These are phyloP conservation scores for Flaveria trinervia DNA, from an alignment of 129 eudicot genomes.

Conservation along the genomic window DNA sequence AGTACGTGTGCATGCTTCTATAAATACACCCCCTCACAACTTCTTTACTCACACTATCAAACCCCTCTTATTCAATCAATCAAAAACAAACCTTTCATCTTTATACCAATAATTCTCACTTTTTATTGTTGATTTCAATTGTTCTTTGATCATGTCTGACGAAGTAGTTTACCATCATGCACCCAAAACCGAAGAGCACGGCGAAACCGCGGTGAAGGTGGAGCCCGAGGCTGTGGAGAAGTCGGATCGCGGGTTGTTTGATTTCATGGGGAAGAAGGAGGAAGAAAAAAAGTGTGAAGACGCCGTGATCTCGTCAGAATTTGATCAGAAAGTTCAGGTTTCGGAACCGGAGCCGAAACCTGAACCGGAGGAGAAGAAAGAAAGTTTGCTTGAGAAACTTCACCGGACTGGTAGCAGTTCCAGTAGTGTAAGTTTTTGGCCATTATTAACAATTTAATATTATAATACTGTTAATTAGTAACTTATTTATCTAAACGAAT, in stretches of 20 bases:
- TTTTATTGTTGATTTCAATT: neutral
- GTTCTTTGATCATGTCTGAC: slow-evolving; percentile 50
- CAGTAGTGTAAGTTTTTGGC: slow-evolving; percentile 66
- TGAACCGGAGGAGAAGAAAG: slow-evolving; percentile 36
- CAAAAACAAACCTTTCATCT: neutral
- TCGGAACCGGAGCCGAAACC: slow-evolving; percentile 45
- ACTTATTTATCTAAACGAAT: no score
- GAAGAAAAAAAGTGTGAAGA: slow-evolving; percentile 45
- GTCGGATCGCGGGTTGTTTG: slow-evolving; percentile 65
- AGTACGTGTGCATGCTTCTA: slow-evolving; percentile 33
- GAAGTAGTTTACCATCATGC: slow-evolving; percentile 39
- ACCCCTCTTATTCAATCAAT: slow-evolving; percentile 14
- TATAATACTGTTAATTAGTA: no score
- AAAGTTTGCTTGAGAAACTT: slow-evolving; percentile 46
- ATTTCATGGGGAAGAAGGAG: slow-evolving; percentile 51
- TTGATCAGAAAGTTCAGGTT: slow-evolving; percentile 58
- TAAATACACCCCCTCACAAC: slow-evolving; percentile 37
- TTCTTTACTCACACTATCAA: slow-evolving; percentile 16
- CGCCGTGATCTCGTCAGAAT: slow-evolving; percentile 44
- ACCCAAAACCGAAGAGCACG: slow-evolving; percentile 41
- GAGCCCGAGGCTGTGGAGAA: slow-evolving; percentile 44
- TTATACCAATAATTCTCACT: neutral
- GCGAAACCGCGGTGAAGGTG: slow-evolving; percentile 20
- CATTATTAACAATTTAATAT: no score
- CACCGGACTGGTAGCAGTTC: slow-evolving; percentile 55